phyloP scores from a whole-genome alignment of 2,329 filamentous ascomycete genomes.

The Penicillium sp. region DNA sequence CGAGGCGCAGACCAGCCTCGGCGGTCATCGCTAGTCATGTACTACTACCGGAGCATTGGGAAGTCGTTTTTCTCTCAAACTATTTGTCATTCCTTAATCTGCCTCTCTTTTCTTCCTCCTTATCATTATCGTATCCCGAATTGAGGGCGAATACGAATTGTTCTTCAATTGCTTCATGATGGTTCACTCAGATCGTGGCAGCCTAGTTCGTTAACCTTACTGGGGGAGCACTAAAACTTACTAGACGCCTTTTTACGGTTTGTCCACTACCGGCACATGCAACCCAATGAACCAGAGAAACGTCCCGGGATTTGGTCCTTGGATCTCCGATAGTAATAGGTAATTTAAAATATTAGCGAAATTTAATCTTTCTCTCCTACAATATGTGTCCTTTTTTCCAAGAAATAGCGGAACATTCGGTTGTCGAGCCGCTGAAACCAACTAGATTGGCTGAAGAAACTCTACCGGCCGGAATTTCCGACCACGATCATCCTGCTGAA shows the following conservation, averaged over 20 bases:
- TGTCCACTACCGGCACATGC: conserved; percentile 8
- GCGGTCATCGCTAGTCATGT: not conserved
- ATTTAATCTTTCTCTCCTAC: not conserved
- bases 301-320: conserved; percentile 5
- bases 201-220: not conserved
- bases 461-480: not conserved
- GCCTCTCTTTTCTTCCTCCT: not conserved
- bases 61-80: not conserved
- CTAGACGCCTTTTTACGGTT: conserved; percentile 2
- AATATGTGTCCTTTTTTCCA: not conserved
- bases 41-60: not conserved
- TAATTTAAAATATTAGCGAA: not conserved
- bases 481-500: not conserved
- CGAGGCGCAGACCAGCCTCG: not conserved
- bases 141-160: not conserved
- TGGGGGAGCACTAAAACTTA: not conserved
- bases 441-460: not conserved
- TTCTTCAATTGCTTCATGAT: not conserved
- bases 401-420: not conserved
- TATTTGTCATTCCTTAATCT: not conserved
- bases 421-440: not conserved
- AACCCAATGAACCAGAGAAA: conserved; percentile 8
- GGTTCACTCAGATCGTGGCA: not conserved
- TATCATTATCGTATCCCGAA: not conserved
- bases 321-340: not conserved